These are phyloP conservation scores for Teratosphaeria viscida DNA, from an alignment of 2,329 filamentous ascomycete species.

Conservation along the genomic window DNA sequence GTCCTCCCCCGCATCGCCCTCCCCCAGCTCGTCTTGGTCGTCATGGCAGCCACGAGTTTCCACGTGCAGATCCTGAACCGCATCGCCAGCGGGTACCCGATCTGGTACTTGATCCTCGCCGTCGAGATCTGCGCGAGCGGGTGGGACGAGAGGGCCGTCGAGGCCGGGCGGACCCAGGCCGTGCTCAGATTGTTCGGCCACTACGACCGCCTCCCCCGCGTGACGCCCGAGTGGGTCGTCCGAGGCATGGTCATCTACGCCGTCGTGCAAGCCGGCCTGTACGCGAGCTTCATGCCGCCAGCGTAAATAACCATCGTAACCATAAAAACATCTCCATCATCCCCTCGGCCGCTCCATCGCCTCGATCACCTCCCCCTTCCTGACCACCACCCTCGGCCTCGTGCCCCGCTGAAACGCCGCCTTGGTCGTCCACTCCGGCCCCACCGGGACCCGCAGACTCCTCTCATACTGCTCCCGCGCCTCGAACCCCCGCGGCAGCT, in stretches of 20 bases:
- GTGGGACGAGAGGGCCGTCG: not conserved
- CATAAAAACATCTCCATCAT: too few species aligned
- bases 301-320: constrained; percentile 35
- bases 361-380: constrained; percentile 71
- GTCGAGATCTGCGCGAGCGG: constrained; percentile 20
- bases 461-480: constrained; percentile 81
- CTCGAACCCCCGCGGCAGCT: constrained; percentile 84
- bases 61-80: constrained; percentile 92
- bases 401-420: constrained; percentile 81
- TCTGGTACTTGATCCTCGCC: constrained; percentile 81
- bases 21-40: constrained; percentile 60
- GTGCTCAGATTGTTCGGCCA: constrained; percentile 5
- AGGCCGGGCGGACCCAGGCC: not conserved
- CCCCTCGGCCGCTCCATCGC: constrained; percentile 67
- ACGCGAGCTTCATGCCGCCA: constrained; percentile 82
- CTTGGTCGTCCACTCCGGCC: constrained; percentile 95
- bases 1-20: constrained; percentile 51
- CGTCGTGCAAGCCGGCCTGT: constrained; percentile 70
- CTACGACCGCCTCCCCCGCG: constrained; percentile 14
- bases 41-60: constrained; percentile 65
- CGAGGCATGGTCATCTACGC: constrained; percentile 73
- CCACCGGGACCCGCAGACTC: constrained; percentile 73
- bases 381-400: constrained; percentile 81
- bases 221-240: constrained; percentile 33
- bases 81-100: constrained; percentile 74